These are phyloP conservation scores for Cryphonectria parasitica DNA, from an alignment of 2,329 filamentous ascomycete species.

Conservation along the genomic window DNA sequence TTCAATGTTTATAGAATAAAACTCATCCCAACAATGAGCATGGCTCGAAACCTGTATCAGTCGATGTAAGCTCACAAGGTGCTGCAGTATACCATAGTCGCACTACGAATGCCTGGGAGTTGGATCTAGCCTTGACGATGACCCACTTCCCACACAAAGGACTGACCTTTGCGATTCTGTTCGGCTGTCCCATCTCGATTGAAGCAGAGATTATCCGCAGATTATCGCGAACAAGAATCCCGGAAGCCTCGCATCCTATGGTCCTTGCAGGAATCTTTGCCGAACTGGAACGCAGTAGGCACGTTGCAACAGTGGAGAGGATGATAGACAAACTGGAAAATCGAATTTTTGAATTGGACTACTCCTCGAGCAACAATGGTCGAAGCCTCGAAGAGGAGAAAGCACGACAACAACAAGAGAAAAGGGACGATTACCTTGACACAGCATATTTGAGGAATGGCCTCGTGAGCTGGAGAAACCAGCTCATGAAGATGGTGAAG, in stretches of 20 bases:
- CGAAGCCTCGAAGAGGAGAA: slow-evolving; percentile 20
- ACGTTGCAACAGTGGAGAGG: slow-evolving; percentile 30
- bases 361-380: slow-evolving; percentile 11
- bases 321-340: slow-evolving; percentile 34
- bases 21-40: background rate
- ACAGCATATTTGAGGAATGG: slow-evolving; percentile 34
- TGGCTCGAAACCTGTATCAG: background rate
- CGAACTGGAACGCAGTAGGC: slow-evolving; percentile 37
- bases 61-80: background rate
- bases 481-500: slow-evolving; percentile 32
- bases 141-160: slow-evolving; percentile 35
- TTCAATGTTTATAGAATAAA: background rate
- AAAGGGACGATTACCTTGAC: slow-evolving; percentile 34
- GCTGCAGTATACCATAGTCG: slow-evolving; percentile 35
- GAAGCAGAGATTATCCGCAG: slow-evolving; percentile 32
- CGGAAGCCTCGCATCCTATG: slow-evolving; percentile 34
- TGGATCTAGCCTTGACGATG: slow-evolving; percentile 34
- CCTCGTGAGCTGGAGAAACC: slow-evolving; percentile 34
- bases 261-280: slow-evolving; percentile 38
- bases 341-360: slow-evolving; percentile 32
- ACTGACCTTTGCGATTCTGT: slow-evolving; percentile 34
- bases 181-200: slow-evolving; percentile 30
- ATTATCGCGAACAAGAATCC: slow-evolving; percentile 6
- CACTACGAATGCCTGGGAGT: slow-evolving; percentile 35
- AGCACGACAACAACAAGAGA: slow-evolving; percentile 19